These are phyloP conservation scores for Dictyostelium capitatum DNA, from an alignment of 78 protist genomes.

Conservation along the genomic window DNA sequence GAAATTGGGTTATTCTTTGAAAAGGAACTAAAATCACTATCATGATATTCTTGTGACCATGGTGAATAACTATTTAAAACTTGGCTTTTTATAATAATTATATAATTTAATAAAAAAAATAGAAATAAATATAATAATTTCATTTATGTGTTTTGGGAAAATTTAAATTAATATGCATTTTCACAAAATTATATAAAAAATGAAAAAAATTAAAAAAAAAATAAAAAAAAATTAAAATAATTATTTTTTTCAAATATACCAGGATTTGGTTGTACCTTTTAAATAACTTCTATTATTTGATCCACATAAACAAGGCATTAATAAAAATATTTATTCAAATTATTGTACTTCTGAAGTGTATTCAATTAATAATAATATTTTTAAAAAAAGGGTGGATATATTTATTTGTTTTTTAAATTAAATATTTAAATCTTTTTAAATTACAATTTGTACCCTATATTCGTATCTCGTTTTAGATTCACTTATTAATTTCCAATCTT, in stretches of 20 bases:
- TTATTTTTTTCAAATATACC: too few relatives aligned
- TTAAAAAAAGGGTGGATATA: neutral
- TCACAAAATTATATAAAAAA: neutral
- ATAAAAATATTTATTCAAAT: too few relatives aligned
- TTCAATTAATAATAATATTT: neutral
- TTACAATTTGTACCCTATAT: neutral
- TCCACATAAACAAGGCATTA: too few relatives aligned
- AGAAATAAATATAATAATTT: neutral
- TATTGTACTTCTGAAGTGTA: too few relatives aligned
- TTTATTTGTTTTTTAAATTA: conserved; percentile 1
- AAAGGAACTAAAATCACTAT: neutral
- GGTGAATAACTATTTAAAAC: neutral
- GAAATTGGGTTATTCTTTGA: neutral
- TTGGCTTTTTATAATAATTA: neutral
- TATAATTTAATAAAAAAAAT: neutral
- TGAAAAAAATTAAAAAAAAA: neutral
- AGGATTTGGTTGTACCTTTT: too few relatives aligned
- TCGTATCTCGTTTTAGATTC: conserved; percentile 3
- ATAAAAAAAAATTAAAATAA: neutral
- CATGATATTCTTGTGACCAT: conserved; percentile 3
- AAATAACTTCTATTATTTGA: too few relatives aligned
- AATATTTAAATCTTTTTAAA: too few relatives aligned
- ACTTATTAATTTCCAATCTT: neutral
- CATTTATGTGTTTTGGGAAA: neutral
- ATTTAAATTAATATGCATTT: too few relatives aligned